Evolutionary conservation across 2,329 filamentous ascomycete species (phyloP), one percentile per base, ranked within the genome.

Genomic region (Neonectria ditissima): DNA sequence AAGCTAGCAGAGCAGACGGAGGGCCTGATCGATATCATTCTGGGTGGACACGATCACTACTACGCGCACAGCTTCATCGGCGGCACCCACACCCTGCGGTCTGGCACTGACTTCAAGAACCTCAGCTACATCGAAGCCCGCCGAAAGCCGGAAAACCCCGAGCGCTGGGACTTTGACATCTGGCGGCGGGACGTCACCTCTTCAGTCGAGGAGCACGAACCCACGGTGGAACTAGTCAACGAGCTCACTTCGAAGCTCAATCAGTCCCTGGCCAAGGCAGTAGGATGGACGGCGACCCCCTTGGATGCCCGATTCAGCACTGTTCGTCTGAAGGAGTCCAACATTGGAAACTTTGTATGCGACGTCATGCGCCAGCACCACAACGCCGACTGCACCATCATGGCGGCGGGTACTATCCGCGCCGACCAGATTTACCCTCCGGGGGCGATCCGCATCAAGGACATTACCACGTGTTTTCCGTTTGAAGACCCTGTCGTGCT

Each of bases 401-500:
- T 97, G 89, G 93, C 92, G 0, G 86, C 91, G 0, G 94, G 94
- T 0, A 97, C 94, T 0, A 93, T 97, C 56, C 87, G 94, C 14
- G 94, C 93, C 1, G 94, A 97, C 74, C 92, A 96, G 76, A 89
- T 97, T 32, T 97, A 97, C 72, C 89, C 93, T 0, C 92, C 93
- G 0, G 94, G 94, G 0, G 83, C 94, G 0, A 81, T 97, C 8
- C 84, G 90, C 24, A 81, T 97, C 63, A 92, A 92, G 73, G 93
- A 97, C 72, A 87, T 97, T n/a, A 87, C 94, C 61, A 92, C 92
- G 54, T 97, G 93, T 74, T 97, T 97, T 69, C 94, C 94, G 0
- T 97, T 97, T 71, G 94, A 97, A 75, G 94, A 97, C 67, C 93
- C 94, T 0, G 91, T 94, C 1, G 91, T 97, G 0, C 87, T 97